Base-by-base conservation (phyloP, 2,329 filamentous ascomycete species). In the Escovopsis sp. region DNA sequence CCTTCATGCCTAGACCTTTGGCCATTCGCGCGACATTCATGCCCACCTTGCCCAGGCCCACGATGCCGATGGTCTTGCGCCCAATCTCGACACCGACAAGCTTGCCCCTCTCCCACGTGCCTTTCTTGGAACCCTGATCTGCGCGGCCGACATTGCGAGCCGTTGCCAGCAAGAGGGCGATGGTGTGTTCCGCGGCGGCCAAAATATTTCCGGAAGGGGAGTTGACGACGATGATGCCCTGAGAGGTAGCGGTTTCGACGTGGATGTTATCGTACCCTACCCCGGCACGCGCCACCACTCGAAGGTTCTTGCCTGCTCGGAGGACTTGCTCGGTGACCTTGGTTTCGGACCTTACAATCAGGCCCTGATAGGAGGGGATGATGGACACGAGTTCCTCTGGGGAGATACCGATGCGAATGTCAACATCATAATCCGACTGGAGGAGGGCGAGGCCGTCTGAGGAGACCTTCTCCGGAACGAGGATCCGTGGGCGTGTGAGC, bases 181-280 rank as follows among this genome's bases (percentile, higher is more conserved):
- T 69, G 0, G 81, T 85, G 48, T 86, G 81, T 50, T 86, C 81
- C 0, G 81, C 81, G 0, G 82, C 83, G 0, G 83, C 82, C 38
- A 79, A 72, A 45, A 87, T 85, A 50, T 90, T 90, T 2, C 83
- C 83, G 14, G 72, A 71, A 0, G 83, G 82, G 18, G 73, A 79
- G 54, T 88, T 90, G 37, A 88, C 76, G 2, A 90, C 82, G 34
- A 87, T 76, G 40, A 88, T 76, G 15, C 83, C 83, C 36, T 75
- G 64, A 27, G 69, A 65, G 0, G 81, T 88, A 3, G 82, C 82
- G 7, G 74, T 71, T 25, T 72, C 63, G 0, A 88, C 76, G 50
- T 88, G 69, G 33, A 90, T 82, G 57, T 88, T 87, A 58, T 88
- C 81, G 17, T 88, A 80, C 23, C 80, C 83, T 1, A 88, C 83